phyloP scores from a whole-genome alignment of 164 flowering plant genomes.

The Magnolia sinica region DNA sequence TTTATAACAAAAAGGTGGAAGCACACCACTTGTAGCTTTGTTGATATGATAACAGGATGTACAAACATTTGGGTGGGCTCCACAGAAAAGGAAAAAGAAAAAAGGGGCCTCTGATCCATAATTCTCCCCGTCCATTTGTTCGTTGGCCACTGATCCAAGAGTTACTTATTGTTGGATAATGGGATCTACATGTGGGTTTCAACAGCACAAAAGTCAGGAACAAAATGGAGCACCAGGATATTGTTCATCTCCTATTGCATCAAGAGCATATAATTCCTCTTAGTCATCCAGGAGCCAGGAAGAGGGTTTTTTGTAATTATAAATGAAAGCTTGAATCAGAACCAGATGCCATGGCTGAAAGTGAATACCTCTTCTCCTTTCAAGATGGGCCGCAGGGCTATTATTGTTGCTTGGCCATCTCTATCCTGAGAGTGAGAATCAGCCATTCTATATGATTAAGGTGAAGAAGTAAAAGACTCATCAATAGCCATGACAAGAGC shows the following conservation, averaged over 20 bases:
- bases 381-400: conserved; percentile 51
- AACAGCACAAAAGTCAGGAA: neutral
- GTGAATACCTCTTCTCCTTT: conserved; percentile 76
- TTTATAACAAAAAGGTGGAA: no score
- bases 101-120: no score
- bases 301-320: neutral
- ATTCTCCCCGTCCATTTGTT: neutral
- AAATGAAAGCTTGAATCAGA: neutral
- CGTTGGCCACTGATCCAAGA: neutral
- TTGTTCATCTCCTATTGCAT: neutral
- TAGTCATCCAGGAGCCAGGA: neutral
- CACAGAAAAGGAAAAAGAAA: no score
- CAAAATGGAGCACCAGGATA: neutral
- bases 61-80: no score
- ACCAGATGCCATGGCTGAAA: neutral
- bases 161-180: neutral
- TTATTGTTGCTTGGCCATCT: conserved; percentile 88
- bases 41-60: no score
- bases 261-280: neutral
- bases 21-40: no score
- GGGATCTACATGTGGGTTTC: neutral
- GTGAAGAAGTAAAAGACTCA: neutral
- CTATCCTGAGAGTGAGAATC: conserved; percentile 52
- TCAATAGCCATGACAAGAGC: no score
- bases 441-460: neutral